Conservation (phyloP, 2,329 filamentous ascomycete genomes). For the Falciphora oryzae region DNA sequence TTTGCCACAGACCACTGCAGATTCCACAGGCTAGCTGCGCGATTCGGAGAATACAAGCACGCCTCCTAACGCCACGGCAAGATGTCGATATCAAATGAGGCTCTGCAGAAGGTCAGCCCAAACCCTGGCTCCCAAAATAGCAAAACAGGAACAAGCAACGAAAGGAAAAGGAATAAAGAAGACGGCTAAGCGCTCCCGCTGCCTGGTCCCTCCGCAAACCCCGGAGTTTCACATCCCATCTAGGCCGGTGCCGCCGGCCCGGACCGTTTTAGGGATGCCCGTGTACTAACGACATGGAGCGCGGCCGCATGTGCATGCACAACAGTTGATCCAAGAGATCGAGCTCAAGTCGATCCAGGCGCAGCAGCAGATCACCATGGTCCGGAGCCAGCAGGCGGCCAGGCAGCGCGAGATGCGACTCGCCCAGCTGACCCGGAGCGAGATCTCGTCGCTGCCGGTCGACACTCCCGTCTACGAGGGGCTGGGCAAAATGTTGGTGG, state of each 20-base stretch:
- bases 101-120: slow-evolving; percentile 74
- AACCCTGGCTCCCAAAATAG: not conserved
- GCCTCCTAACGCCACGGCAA: slow-evolving; percentile 20
- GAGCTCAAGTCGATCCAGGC: slow-evolving; percentile 82
- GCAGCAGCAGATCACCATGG: slow-evolving; percentile 86
- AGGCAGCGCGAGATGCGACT: slow-evolving; percentile 88
- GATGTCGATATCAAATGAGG: slow-evolving; percentile 94
- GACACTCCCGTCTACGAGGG: slow-evolving; percentile 87
- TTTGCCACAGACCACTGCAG: not conserved
- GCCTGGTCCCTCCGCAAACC: too few species aligned
- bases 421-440: slow-evolving; percentile 77
- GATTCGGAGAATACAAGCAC: not conserved
- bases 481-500: slow-evolving; percentile 86
- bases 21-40: not conserved
- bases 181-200: not conserved
- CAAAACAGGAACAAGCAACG: slow-evolving; percentile 7
- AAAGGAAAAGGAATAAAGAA: not conserved
- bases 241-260: too few species aligned
- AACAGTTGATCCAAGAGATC: slow-evolving; percentile 84
- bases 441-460: slow-evolving; percentile 69
- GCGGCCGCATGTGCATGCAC: not conserved
- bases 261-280: too few species aligned
- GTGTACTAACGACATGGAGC: not conserved
- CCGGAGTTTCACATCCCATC: not conserved
- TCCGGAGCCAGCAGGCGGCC: slow-evolving; percentile 73